Evolutionary conservation across 805 yeast genomes (phyloP).

Genomic region (Candida silvicultrix): DNA sequence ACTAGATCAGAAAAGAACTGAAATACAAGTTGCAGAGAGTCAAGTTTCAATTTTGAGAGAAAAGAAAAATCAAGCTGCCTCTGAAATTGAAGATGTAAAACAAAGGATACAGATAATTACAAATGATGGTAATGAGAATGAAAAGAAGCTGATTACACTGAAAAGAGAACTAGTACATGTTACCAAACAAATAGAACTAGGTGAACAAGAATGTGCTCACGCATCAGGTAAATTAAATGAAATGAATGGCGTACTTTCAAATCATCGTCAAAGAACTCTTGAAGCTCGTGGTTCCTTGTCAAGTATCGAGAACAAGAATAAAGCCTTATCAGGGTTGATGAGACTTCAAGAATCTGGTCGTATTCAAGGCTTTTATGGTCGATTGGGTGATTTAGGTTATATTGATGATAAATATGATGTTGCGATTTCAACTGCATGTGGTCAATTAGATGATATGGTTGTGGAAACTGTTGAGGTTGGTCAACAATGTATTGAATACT

Average conservation of each 20-base stretch:
- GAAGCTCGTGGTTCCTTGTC: conserved; percentile 61
- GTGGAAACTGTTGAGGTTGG: conserved; percentile 76
- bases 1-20: conserved; percentile 55
- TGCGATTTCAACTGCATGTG: conserved; percentile 93
- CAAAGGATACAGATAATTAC: conserved; percentile 38
- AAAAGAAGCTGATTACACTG: conserved; percentile 37
- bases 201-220: conserved; percentile 46
- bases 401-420: conserved; percentile 87
- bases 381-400: conserved; percentile 87
- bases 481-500: conserved; percentile 71
- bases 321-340: conserved; percentile 62
- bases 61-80: conserved; percentile 35
- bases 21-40: conserved; percentile 57
- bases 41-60: conserved; percentile 54
- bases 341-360: conserved; percentile 76
- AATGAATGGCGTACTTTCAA: conserved; percentile 46
- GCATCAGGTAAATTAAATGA: conserved; percentile 45
- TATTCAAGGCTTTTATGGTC: conserved; percentile 79
- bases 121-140: conserved; percentile 42
- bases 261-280: conserved; percentile 52
- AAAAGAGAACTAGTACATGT: conserved; percentile 44
- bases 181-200: conserved; percentile 47
- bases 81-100: conserved; percentile 39
- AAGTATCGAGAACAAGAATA: conserved; percentile 58
- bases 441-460: conserved; percentile 86